Base-by-base conservation (phyloP, 2,329 filamentous ascomycete species). In the Helminthosporium solani region DNA sequence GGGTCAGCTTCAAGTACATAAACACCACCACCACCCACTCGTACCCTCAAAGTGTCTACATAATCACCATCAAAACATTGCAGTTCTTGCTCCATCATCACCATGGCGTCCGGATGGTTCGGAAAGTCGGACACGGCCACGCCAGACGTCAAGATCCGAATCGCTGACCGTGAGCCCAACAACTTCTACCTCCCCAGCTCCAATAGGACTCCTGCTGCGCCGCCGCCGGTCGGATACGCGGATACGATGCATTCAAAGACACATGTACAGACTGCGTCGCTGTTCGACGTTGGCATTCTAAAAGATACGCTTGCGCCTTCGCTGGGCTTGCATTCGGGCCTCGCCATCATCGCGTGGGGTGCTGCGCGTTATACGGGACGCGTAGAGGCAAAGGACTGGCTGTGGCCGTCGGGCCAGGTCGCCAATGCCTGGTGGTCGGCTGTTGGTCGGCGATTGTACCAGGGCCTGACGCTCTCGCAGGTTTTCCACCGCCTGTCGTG, bases 371-470 rank as follows among this genome's bases (percentile, higher is more conserved):
- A 76, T 40, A 80, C 78, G 7, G 65, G 81, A 55, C 72, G 75
- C n/a, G 74, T 79, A 8, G 81, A 84, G 45, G 70, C 75, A n/a
- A 85, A 84, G 56, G 81, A 85, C 60, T 80, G 76, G 71, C 64
- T 81, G 5, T 83, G 80, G 80, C 78, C 80, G 1, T 67, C 73
- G 3, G 77, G 72, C 2, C 78, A 78, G 55, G 75, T 83, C 8
- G 63, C 73, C 46, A 83, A 82, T 58, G 80, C 79, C 6, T 84
- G 81, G 81, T 83, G 79, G 77, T 77, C 73, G 44, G 79, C 81
- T 18, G 64, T 84, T 33, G 79, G 80, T 12, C 70, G 73, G n/a
- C 75, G 75, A 4, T 68, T 81, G 9, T 67, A 73, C 45, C 70
- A 74, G 23, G 73, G 75, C 1, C 61, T 78, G 16, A 73, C 77